Evolutionary conservation across 306 rosid genomes (phyloP).

Genomic region (Cicer bijugum): DNA sequence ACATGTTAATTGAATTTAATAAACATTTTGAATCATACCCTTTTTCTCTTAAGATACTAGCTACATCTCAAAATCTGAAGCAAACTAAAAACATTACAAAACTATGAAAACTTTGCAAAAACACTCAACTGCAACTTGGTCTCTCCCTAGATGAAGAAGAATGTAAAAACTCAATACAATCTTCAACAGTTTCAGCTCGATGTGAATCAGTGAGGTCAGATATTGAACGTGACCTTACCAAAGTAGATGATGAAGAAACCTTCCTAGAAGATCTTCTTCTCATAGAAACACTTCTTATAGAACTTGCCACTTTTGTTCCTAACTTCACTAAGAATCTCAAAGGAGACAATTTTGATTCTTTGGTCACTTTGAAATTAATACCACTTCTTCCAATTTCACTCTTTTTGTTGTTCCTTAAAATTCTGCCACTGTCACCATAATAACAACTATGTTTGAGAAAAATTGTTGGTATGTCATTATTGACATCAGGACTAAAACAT

Average conservation of each 20-base stretch:
- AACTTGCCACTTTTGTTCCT: slow-evolving; percentile 66
- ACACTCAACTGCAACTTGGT: slow-evolving; percentile 52
- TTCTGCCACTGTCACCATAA: slow-evolving; percentile 17
- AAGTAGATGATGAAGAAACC: slow-evolving; percentile 69
- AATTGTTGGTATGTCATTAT: slow-evolving; percentile 61
- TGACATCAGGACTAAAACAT: slow-evolving; percentile 76
- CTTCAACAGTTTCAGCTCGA: slow-evolving; percentile 80
- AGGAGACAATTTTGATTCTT: slow-evolving; percentile 56
- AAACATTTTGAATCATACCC: slow-evolving; percentile 10
- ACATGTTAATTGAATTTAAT: slow-evolving; percentile 38
- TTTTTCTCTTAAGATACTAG: slow-evolving; percentile 29
- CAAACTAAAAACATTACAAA: slow-evolving; percentile 34
- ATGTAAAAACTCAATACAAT: slow-evolving; percentile 85
- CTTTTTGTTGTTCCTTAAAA: slow-evolving; percentile 47
- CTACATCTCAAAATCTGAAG: slow-evolving; percentile 29
- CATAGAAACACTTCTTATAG: slow-evolving; percentile 57
- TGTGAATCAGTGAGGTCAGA: slow-evolving; percentile 77
- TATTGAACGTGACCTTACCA: slow-evolving; percentile 69
- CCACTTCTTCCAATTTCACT: slow-evolving; percentile 41
- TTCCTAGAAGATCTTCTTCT: slow-evolving; percentile 68
- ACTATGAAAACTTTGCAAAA: slow-evolving; percentile 40
- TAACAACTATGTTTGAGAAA: slow-evolving; percentile 50
- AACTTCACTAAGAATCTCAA: slow-evolving; percentile 62
- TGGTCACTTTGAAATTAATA: slow-evolving; percentile 52
- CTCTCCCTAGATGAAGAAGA: slow-evolving; percentile 83